These are phyloP conservation scores for Thermothelomyces thermophilus DNA, from an alignment of 2,329 filamentous ascomycete genomes.

Conservation along the genomic window DNA sequence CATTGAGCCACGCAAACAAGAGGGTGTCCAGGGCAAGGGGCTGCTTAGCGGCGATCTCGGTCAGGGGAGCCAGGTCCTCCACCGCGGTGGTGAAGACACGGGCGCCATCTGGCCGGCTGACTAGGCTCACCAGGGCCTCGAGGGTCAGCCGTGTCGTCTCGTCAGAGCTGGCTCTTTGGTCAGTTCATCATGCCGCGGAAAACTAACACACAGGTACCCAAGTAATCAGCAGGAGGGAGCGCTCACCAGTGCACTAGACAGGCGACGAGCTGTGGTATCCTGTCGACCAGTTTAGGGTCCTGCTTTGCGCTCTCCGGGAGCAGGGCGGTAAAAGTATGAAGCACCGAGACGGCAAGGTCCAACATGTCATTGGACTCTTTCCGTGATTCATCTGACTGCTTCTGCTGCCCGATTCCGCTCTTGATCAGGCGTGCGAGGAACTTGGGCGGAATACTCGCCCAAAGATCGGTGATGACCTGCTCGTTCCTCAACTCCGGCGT, in stretches of 20 bases:
- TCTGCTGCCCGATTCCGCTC: conserved; percentile 34
- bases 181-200: not conserved
- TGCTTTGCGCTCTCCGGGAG: conserved; percentile 43
- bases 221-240: not conserved
- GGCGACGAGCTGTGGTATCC: conserved; percentile 48
- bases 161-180: conserved; percentile 36
- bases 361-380: conserved; percentile 54
- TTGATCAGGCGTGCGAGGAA: conserved; percentile 59
- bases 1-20: conserved; percentile 50
- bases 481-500: conserved; percentile 44
- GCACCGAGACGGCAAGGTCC: conserved; percentile 54
- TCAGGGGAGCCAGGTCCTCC: conserved; percentile 48
- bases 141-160: conserved; percentile 49
- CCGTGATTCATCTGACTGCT: conserved; percentile 26
- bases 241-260: conserved; percentile 49
- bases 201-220: not conserved
- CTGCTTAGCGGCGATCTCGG: conserved; percentile 50
- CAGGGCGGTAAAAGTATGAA: conserved; percentile 55
- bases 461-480: conserved; percentile 42
- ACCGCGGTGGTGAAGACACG: conserved; percentile 40
- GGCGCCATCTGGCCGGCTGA: conserved; percentile 46
- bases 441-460: conserved; percentile 53
- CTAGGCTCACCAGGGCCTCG: conserved; percentile 51
- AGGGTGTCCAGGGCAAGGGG: conserved; percentile 50
- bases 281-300: conserved; percentile 42